These are phyloP conservation scores for Cicer yamashitae DNA, from an alignment of 306 rosid genomes.

Conservation along the genomic window DNA sequence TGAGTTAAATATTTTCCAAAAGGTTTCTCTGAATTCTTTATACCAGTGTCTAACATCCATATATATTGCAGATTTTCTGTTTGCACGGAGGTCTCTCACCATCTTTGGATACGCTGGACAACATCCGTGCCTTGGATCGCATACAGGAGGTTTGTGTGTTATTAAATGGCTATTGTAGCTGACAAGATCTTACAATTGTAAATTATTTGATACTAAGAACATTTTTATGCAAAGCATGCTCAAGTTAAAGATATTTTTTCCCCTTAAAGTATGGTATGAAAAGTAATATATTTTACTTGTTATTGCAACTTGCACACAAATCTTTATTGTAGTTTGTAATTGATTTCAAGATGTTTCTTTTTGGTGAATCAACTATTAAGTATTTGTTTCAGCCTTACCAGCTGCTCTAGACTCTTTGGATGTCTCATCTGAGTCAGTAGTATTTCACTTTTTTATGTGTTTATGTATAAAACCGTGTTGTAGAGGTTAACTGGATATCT, in stretches of 20 bases:
- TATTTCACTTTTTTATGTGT: slow-evolving; percentile 11
- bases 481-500: slow-evolving; percentile 15
- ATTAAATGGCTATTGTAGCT: slow-evolving; percentile 29
- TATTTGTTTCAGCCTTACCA: slow-evolving; percentile 22
- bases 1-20: slow-evolving; percentile 44
- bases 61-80: slow-evolving; percentile 76
- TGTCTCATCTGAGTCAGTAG: slow-evolving; percentile 18
- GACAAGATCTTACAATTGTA: slow-evolving; percentile 6
- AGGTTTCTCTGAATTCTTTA: slow-evolving; percentile 22
- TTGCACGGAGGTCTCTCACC: slow-evolving; percentile 99
- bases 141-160: slow-evolving; percentile 79
- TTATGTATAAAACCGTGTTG: not conserved
- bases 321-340: slow-evolving; percentile 14
- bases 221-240: slow-evolving; percentile 19
- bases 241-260: not conserved
- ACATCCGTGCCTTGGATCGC: slow-evolving; percentile 92
- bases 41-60: slow-evolving; percentile 44
- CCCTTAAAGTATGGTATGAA: not conserved
- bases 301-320: slow-evolving; percentile 23
- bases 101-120: slow-evolving; percentile 93
- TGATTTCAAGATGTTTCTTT: slow-evolving; percentile 20
- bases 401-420: slow-evolving; percentile 30
- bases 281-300: slow-evolving; percentile 8
- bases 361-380: slow-evolving; percentile 7
- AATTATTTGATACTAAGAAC: slow-evolving; percentile 27